Evolutionary conservation across 495 filamentous ascomycete genomes (phyloP), one percentile per base, ranked within the genome.

Genomic region (Articulospora tetracladia): DNA sequence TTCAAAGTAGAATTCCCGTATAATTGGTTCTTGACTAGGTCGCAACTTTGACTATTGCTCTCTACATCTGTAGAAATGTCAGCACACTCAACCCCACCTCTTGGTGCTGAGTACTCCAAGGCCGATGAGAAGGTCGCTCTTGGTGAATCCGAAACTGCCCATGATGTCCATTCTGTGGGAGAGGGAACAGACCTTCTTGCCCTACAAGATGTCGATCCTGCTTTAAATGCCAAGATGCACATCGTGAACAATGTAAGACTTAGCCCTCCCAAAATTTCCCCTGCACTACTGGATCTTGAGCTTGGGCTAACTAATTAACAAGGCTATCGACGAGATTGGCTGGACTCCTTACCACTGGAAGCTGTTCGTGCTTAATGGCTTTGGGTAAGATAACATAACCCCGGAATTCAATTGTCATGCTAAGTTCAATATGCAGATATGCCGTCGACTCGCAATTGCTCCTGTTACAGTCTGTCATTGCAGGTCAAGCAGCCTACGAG

Each of bases 261-360:
- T 11, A 22, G 13, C 48, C 8, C 3, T 3, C 39, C 10, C 20
- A 50, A 26, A 52, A 49, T 46, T 28, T 47, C 28, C 36, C 32
- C 47, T 51, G 28, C 53, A 34, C n/a, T n/a, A n/a, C 36, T 56
- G 15, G 28, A 8, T 44, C 41, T 30, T 22, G 36, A 51, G 22
- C 8, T 36, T 15, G 30, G 41, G 26, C 59, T 60, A 53, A 56
- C 55, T 36, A 20, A 23, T 13, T 55, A 32, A 11, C 17, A 28
- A 86, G 85, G 77, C 86, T 2, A 89, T 91, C 59, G 85, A 91
- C 67, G 83, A 89, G 62, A 89, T 91, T 64, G 86, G 87, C 10
- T 87, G 85, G 71, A 89, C 86, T 0, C 64, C 69, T 26, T 86
- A 87, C 64, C 87, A 91, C 49, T 82, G 77, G 76, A 61, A 88